Evolutionary conservation across 2,329 filamentous ascomycete genomes (phyloP).

Genomic region (Penicillium sp.): DNA sequence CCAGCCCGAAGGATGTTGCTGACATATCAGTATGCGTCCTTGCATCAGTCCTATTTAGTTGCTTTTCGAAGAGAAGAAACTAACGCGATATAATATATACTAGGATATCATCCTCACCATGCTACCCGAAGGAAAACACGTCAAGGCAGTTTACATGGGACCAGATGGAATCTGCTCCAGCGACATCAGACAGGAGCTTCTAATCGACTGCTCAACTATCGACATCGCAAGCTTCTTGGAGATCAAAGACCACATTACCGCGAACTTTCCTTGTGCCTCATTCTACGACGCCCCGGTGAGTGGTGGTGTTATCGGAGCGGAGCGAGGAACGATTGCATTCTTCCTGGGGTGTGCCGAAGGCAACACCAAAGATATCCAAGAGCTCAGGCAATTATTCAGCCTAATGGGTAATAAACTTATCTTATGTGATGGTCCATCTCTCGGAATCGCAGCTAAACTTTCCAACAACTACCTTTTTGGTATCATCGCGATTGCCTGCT

Average conservation of each 20-base stretch:
- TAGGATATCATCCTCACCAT: conserved; percentile 55
- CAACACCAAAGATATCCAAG: conserved; percentile 35
- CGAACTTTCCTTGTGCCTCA: conserved; percentile 41
- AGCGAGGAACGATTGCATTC: conserved; percentile 54
- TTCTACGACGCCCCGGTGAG: conserved; percentile 58
- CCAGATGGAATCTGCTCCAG: conserved; percentile 45
- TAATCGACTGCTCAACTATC: conserved; percentile 59
- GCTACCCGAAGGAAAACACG: conserved; percentile 55
- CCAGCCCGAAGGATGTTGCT: neutral
- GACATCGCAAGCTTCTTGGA: conserved; percentile 53
- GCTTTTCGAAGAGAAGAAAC: neutral
- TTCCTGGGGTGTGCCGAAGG: conserved; percentile 50
- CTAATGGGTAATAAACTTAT: conserved; percentile 58
- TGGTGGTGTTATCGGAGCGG: conserved; percentile 54
- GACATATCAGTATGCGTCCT: neutral
- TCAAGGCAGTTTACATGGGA: conserved; percentile 53
- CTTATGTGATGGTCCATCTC: conserved; percentile 55
- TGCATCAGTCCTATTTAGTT: neutral
- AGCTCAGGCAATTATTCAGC: conserved; percentile 47
- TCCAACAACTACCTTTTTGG: conserved; percentile 63
- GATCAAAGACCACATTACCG: conserved; percentile 43
- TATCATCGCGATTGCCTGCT: conserved; percentile 58
- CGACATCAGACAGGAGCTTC: conserved; percentile 46
- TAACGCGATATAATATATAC: neutral
- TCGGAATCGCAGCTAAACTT: conserved; percentile 60